Evolutionary conservation across 1,284 basidiomycete species (phyloP).

Genomic region (Phenoliferia sp.): DNA sequence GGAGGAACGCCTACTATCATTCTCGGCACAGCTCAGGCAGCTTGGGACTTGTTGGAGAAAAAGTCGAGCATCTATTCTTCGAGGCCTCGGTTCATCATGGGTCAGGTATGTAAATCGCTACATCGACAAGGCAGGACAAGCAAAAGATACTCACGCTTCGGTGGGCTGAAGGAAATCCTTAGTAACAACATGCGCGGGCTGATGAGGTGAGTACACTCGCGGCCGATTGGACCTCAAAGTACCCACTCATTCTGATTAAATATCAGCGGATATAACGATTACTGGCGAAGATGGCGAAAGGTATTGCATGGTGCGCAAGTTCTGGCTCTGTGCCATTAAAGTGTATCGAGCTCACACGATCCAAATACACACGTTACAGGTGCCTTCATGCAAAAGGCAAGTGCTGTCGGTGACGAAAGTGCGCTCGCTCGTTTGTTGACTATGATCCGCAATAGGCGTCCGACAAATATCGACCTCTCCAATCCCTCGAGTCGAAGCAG

Average conservation of each 20-base stretch:
- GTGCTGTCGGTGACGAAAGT: not conserved
- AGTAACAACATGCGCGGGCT: slow-evolving; percentile 51
- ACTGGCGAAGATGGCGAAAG: slow-evolving; percentile 54
- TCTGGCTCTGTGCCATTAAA: too few species aligned
- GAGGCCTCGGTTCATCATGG: slow-evolving; percentile 52
- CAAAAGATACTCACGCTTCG: not conserved
- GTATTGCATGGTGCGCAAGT: slow-evolving; percentile 48
- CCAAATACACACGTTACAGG: not conserved
- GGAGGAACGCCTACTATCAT: slow-evolving; percentile 53
- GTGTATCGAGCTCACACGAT: too few species aligned
- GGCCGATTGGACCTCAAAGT: not conserved
- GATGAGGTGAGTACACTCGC: slow-evolving; percentile 38
- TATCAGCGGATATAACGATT: slow-evolving; percentile 42
- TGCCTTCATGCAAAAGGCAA: not conserved
- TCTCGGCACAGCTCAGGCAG: slow-evolving; percentile 49
- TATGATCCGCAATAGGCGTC: slow-evolving; percentile 37
- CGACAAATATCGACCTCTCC: slow-evolving; percentile 51
- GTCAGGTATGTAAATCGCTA: slow-evolving; percentile 37
- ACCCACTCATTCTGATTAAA: too few species aligned
- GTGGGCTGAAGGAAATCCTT: slow-evolving; percentile 42
- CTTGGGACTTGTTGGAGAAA: slow-evolving; percentile 55
- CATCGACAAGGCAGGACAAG: not conserved
- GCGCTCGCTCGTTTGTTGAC: not conserved
- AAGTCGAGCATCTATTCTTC: slow-evolving; percentile 53
- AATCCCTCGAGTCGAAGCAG: slow-evolving; percentile 52